Evolutionary conservation across 2,329 filamentous ascomycete species (phyloP).

Genomic region (Fusarium sp.): DNA sequence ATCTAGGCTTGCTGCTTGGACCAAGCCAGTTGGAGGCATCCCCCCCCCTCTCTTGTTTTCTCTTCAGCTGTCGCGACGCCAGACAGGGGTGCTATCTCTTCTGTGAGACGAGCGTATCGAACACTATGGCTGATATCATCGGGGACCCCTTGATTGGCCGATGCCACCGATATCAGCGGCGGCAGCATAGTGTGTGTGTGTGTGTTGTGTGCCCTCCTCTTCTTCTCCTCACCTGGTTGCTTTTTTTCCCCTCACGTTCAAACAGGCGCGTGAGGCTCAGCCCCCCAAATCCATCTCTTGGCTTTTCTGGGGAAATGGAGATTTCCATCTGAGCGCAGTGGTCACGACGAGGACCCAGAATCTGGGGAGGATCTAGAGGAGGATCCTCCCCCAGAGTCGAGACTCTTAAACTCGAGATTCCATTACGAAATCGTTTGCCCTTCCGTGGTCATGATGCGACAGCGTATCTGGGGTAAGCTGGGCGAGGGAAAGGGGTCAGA

Average conservation of each 20-base stretch:
- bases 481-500: constrained; percentile 23
- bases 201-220: neutral
- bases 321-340: constrained; percentile 4
- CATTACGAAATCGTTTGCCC: constrained; percentile 39
- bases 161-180: constrained; percentile 17
- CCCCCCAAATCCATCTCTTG: constrained; percentile 13
- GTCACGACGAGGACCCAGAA: constrained; percentile 25
- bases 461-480: constrained; percentile 9
- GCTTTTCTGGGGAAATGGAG: constrained; percentile 37
- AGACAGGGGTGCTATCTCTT: constrained; percentile 14
- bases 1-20: constrained; percentile 6
- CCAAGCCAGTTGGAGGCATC: constrained; percentile 23
- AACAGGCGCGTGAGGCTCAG: constrained; percentile 18
- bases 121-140: constrained; percentile 17
- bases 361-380: constrained; percentile 11
- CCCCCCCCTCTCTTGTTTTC: neutral
- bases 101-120: constrained; percentile 10
- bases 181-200: constrained; percentile 1
- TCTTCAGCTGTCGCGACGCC: neutral
- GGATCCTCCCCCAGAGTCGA: constrained; percentile 24
- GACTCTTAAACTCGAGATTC: constrained; percentile 24
- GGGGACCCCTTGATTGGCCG: constrained; percentile 39
- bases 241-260: constrained; percentile 33
- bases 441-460: constrained; percentile 10
- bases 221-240: neutral